Evolutionary conservation across 345 rosid species (phyloP).

Genomic region (Eucalyptus curtisii): DNA sequence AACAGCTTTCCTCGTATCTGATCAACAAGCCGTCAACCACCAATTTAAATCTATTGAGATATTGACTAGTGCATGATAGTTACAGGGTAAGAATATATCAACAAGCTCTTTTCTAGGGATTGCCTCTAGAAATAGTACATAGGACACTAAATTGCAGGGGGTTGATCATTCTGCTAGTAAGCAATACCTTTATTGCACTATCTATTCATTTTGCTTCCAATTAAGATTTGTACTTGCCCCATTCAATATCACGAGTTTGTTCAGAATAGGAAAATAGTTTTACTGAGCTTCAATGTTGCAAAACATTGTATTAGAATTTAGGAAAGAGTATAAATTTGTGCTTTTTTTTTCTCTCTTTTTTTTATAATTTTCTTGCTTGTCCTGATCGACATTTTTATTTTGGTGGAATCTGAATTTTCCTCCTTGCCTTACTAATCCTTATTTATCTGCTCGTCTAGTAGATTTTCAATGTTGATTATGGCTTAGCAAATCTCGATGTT

Average conservation of each 20-base stretch:
- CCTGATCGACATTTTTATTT: not conserved
- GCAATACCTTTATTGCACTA: not conserved
- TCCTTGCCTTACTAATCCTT: not conserved
- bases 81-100: not conserved
- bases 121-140: not conserved
- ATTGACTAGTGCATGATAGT: not conserved
- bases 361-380: not conserved
- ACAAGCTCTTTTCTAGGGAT: not conserved
- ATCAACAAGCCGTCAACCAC: not conserved
- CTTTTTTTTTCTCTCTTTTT: not conserved
- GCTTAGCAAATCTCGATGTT: not conserved
- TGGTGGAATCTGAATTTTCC: not conserved
- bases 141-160: not conserved
- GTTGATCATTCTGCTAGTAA: not conserved
- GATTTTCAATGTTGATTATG: not conserved
- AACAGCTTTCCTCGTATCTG: not conserved
- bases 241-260: not conserved
- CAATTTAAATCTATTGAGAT: not conserved
- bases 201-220: not conserved
- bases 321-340: not conserved
- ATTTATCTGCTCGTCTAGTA: not conserved
- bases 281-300: not conserved
- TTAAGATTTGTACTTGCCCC: not conserved
- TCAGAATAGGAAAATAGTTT: too few species aligned
- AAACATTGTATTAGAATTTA: not conserved